Conservation (phyloP, 1,139 yeast species). For the Scheffersomyces segobiensis region DNA sequence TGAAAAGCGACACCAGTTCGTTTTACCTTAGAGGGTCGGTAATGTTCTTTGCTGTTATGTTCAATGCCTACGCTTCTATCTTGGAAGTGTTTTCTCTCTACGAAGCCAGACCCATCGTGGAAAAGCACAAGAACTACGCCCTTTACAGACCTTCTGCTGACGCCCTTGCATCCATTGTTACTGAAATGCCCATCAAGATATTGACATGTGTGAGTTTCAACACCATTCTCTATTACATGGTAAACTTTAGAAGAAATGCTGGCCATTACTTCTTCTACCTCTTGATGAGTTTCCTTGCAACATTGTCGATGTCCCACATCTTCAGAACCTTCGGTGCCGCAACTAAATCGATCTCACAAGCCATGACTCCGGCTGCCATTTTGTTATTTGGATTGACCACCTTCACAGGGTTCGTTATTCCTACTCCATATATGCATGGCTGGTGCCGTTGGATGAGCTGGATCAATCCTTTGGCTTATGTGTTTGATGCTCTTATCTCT, state of each 20-base stretch:
- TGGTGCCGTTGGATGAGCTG: conserved; percentile 67
- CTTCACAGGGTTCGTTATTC: conserved; percentile 61
- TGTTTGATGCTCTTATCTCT: conserved; percentile 55
- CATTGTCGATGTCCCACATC: conserved; percentile 55
- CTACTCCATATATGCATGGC: conserved; percentile 57
- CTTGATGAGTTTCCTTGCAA: conserved; percentile 41
- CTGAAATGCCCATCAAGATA: conserved; percentile 59
- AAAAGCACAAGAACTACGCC: conserved; percentile 63
- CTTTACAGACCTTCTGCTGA: conserved; percentile 70
- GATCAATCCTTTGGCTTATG: conserved; percentile 58
- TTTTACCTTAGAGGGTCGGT: conserved; percentile 60
- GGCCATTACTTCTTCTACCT: conserved; percentile 61
- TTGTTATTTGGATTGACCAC: conserved; percentile 53
- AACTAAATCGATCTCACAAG: conserved; percentile 54
- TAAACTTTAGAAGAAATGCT: conserved; percentile 53
- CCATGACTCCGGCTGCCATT: conserved; percentile 63
- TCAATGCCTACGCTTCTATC: conserved; percentile 56
- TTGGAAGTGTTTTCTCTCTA: conserved; percentile 60
- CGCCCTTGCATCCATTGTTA: conserved; percentile 57
- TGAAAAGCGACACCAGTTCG: conserved; percentile 48
- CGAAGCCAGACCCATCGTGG: conserved; percentile 58
- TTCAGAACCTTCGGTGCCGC: conserved; percentile 63
- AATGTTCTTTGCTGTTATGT: conserved; percentile 56
- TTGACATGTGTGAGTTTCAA: conserved; percentile 45
- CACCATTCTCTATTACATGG: conserved; percentile 57